Evolutionary conservation across 345 rosid species (phyloP), one percentile per base, ranked within the genome.

Genomic region (Populus euphratica): DNA sequence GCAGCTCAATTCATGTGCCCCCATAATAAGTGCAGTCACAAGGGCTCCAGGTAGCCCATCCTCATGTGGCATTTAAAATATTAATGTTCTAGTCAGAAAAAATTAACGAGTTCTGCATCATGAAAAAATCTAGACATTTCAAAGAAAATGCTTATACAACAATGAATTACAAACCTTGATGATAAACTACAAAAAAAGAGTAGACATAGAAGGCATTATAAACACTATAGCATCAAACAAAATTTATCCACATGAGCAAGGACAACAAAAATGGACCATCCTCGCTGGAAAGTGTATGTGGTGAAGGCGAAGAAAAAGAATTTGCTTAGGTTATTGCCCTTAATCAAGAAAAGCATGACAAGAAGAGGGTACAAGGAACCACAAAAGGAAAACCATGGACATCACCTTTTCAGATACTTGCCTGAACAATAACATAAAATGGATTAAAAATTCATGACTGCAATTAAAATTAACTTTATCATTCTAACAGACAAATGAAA

Each of bases 1-100:
- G 87, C 93, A 98, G 85, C 91, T 85, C 63, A 95, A 68, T 78
- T 95, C 99, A 73, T 95, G 98, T 69, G 87, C 88, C 63, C 96
- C 97, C 31, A 95, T 85, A 79, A 93, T 74, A 71, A 93, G 87
- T 69, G 93, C 92, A 38, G 92, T 92, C 44, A 93, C 91, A 70
- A 90, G 86, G 50, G 98, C 97, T 87, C 99, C 98, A 14, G 98
- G 91, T 76, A 95, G 83, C 73, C 99, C 98, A 78, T 88, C 84
- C 82, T 73, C 86, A 98, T 93, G 93, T 59, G 68, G 73, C 74
- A 78, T 75, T 74, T 79, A 76, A 63, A 81, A 54, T 31, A 50
- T 21, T 74, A 68, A 49, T 20, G 8, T 64, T 63, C 16, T 6
- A 64, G 73, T 50, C 49, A 81, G 29, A 54, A 31, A 39, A 35